These are phyloP conservation scores for Naumovozyma baii DNA, from an alignment of 805 yeast species.

Conservation along the genomic window DNA sequence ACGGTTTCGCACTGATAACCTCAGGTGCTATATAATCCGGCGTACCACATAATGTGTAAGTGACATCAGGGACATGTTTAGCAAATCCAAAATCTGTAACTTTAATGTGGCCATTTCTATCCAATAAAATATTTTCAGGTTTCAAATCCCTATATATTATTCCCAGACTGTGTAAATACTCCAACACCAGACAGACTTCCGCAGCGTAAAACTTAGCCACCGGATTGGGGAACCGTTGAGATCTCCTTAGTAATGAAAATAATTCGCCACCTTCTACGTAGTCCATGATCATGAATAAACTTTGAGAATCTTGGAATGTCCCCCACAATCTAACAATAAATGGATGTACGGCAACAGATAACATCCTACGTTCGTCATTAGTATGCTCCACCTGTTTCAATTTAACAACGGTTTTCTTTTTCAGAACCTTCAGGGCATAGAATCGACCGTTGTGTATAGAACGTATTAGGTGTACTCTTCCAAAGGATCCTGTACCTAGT, in stretches of 20 bases:
- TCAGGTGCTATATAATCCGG: conserved; percentile 97
- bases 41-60: conserved; percentile 91
- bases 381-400: conserved; percentile 96
- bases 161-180: conserved; percentile 75
- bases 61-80: conserved; percentile 82
- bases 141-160: conserved; percentile 87
- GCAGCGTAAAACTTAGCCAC: conserved; percentile 96
- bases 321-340: conserved; percentile 94
- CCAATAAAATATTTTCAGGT: conserved; percentile 85
- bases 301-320: conserved; percentile 79
- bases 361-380: conserved; percentile 85
- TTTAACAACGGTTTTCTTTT: conserved; percentile 77
- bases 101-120: conserved; percentile 83
- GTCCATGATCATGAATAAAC: conserved; percentile 91
- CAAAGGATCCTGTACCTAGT: conserved; percentile 91
- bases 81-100: conserved; percentile 94
- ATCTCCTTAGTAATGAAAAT: conserved; percentile 73
- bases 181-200: conserved; percentile 76
- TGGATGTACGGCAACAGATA: conserved; percentile 80
- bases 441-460: conserved; percentile 84
- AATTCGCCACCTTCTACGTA: conserved; percentile 94
- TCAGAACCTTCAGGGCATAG: conserved; percentile 87
- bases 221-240: conserved; percentile 88
- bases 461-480: conserved; percentile 82
- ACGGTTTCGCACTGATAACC: conserved; percentile 86